Evolutionary conservation across 1,284 basidiomycete species (phyloP).

Genomic region (Rhodotorula sp.): DNA sequence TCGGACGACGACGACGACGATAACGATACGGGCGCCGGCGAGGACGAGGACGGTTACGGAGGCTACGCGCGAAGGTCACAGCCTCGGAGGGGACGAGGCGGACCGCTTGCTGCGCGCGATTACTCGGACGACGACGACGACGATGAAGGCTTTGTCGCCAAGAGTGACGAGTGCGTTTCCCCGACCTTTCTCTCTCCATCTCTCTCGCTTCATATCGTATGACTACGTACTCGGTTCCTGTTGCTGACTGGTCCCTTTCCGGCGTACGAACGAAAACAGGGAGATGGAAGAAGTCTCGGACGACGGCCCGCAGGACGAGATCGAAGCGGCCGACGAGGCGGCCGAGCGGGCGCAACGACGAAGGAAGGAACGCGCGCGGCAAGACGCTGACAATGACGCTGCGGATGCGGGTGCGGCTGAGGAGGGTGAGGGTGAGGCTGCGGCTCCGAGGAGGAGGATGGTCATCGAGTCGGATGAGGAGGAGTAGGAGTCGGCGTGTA

Average conservation of each 20-base stretch:
- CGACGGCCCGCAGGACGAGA: conserved; percentile 43
- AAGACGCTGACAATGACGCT: not conserved
- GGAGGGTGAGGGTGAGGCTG: not conserved
- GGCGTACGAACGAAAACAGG: not conserved
- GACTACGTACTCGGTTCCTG: no score
- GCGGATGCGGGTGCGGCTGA: conserved; percentile 28
- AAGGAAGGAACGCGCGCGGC: conserved; percentile 41
- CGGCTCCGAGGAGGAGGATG: conserved; percentile 19
- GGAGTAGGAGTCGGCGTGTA: not conserved
- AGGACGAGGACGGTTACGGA: conserved; percentile 8
- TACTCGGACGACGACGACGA: conserved; percentile 45
- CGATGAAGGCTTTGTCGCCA: conserved; percentile 39
- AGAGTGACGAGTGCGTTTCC: conserved; percentile 24
- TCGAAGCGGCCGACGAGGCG: conserved; percentile 47
- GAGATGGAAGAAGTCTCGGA: conserved; percentile 34
- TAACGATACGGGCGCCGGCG: conserved; percentile 14
- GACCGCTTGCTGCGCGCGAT: conserved; percentile 16
- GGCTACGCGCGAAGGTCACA: conserved; percentile 23
- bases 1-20: conserved; percentile 13
- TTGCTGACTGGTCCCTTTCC: no score
- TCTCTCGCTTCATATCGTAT: not conserved
- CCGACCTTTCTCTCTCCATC: not conserved
- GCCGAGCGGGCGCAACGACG: conserved; percentile 42
- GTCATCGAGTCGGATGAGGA: conserved; percentile 40
- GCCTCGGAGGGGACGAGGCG: conserved; percentile 30